These are phyloP conservation scores for Jackrogersella minutella DNA, from an alignment of 495 filamentous ascomycete genomes.

Conservation along the genomic window DNA sequence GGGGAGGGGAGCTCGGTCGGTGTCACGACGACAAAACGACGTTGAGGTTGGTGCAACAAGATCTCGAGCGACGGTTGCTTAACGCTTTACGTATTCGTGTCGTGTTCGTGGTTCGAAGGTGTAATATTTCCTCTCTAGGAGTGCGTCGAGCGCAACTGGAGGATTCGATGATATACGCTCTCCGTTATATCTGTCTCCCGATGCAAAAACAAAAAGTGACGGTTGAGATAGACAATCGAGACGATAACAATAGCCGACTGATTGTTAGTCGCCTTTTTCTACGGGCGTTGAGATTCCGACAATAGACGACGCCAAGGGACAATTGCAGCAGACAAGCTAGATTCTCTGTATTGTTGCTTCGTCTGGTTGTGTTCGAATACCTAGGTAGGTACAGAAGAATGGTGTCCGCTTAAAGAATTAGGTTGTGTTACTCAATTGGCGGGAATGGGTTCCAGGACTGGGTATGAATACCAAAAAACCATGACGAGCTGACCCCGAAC, in stretches of 20 bases:
- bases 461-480: constrained; percentile 40
- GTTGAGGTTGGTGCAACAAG: constrained; percentile 25
- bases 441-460: constrained; percentile 32
- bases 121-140: constrained; percentile 29
- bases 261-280: constrained; percentile 19
- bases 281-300: constrained; percentile 31
- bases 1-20: constrained; percentile 13
- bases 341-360: too few species aligned
- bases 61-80: constrained; percentile 32
- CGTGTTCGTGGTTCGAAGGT: constrained; percentile 28
- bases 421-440: constrained; percentile 43
- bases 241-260: constrained; percentile 31
- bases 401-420: constrained; percentile 35
- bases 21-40: constrained; percentile 24
- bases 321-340: constrained; percentile 14
- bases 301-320: constrained; percentile 32
- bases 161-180: constrained; percentile 22
- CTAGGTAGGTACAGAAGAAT: too few species aligned
- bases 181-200: constrained; percentile 34
- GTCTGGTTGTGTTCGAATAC: too few species aligned
- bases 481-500: constrained; percentile 42
- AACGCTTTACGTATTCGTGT: constrained; percentile 35
- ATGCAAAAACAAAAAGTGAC: constrained; percentile 33
- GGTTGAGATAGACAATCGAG: constrained; percentile 29
- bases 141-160: constrained; percentile 22